Conservation (phyloP, 495 filamentous ascomycete genomes). For the Neurospora sp. region DNA sequence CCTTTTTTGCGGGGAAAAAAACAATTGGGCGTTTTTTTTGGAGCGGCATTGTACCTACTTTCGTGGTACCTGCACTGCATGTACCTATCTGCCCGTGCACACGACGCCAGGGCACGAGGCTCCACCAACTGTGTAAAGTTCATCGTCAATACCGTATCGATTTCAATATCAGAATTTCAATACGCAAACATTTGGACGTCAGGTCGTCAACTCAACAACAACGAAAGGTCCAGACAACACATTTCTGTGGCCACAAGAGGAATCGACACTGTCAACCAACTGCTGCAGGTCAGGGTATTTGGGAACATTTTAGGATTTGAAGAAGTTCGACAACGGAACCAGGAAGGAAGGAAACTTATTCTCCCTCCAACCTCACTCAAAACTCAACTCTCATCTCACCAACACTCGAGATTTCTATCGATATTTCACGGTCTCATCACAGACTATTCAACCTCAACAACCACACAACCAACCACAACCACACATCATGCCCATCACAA, state of each 20-base stretch:
- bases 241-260: background rate
- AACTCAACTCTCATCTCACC: background rate
- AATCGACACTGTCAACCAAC: background rate
- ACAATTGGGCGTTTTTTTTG: too few species aligned
- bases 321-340: background rate
- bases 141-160: background rate
- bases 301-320: background rate
- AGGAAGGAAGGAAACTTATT: background rate
- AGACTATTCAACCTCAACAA: background rate
- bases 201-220: background rate
- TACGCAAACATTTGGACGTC: background rate
- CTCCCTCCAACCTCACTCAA: background rate
- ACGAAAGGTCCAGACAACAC: background rate
- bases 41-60: background rate
- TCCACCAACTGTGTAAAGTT: background rate
- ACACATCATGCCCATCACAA: conserved; percentile 65
- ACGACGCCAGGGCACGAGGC: background rate
- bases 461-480: background rate
- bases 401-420: background rate
- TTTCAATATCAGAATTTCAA: background rate
- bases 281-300: background rate
- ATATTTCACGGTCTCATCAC: background rate
- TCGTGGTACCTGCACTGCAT: background rate
- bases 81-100: background rate
- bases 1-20: too few species aligned